Evolutionary conservation across 345 rosid genomes (phyloP).

Genomic region (Citrus sp.): DNA sequence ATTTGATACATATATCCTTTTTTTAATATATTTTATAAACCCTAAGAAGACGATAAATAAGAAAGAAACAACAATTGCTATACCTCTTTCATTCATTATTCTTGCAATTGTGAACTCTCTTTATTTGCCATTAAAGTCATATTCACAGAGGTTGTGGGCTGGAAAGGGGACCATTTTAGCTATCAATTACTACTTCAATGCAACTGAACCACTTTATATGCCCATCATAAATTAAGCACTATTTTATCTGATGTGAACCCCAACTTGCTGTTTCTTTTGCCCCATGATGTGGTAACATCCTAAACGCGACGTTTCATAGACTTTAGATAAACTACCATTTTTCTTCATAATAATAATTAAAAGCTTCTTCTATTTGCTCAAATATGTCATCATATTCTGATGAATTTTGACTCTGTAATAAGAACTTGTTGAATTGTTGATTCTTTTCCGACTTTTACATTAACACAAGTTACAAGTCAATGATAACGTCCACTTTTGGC

Average conservation of each 20-base stretch:
- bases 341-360: neutral
- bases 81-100: slow-evolving; percentile 22
- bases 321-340: neutral
- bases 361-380: neutral
- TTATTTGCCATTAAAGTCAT: slow-evolving; percentile 46
- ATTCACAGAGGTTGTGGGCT: slow-evolving; percentile 33
- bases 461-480: neutral
- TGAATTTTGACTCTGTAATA: neutral
- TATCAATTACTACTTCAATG: slow-evolving; percentile 27
- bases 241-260: slow-evolving; percentile 19
- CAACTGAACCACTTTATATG: slow-evolving; percentile 30
- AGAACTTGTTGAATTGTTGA: neutral
- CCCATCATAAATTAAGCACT: slow-evolving; percentile 18
- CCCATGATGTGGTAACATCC: neutral
- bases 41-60: neutral
- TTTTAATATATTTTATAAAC: neutral
- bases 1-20: neutral
- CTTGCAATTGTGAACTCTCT: slow-evolving; percentile 7
- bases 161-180: slow-evolving; percentile 32
- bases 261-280: slow-evolving; percentile 3
- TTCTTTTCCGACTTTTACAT: neutral
- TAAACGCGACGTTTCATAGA: neutral
- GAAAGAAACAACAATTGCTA: slow-evolving; percentile 11
- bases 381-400: neutral
- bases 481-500: neutral